Evolutionary conservation across 148 eudicot species (phyloP), one percentile per base, ranked within the genome.

Genomic region (Diospyros kaki): DNA sequence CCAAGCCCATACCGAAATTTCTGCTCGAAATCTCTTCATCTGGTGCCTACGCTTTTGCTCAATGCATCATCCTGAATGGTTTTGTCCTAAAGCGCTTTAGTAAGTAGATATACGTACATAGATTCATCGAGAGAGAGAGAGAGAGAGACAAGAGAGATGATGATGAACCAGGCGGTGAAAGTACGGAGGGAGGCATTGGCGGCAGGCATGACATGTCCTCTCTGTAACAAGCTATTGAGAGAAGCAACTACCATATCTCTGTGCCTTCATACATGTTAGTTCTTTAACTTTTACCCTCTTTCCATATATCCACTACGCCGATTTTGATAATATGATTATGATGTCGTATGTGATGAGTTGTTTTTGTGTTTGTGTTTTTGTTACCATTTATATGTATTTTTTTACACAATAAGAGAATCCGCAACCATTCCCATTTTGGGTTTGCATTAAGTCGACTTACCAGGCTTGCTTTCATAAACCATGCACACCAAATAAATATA

Each of bases 121-220:
- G 28, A 28, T 28, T 28, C 28, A 28, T 28, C 28, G 28, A 28
- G 28, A 28, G 28, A 62, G 15, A 75, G 9, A 56, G 51, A 75
- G 42, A 45, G 28, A 68, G 64, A 58, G 78, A 75, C 56, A 60
- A 40, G 17, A 28, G 28, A 28, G 28, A 28, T 28, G 64, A 84
- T 80, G 87, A 44, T 74, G 73, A 68, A 67, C 68, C 87, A 85
- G 55, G 75, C 87, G 54, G 89, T 82, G 70, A 84, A 76, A 71
- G 87, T 87, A 28, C 75, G 85, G 66, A 76, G 86, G 75, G 88
- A 83, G 58, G 70, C 76, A 65, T 13, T 89, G 10, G 83, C 74
- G 67, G 84, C 89, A 87, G 87, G 89, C 90, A 85, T 90, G 89
- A 90, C 87, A 78, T 90, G 94, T 70, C 90, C 94, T 60, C 84